These are phyloP conservation scores for Vitis hybrid DNA, from an alignment of 177 flowering plant species.

Conservation along the genomic window DNA sequence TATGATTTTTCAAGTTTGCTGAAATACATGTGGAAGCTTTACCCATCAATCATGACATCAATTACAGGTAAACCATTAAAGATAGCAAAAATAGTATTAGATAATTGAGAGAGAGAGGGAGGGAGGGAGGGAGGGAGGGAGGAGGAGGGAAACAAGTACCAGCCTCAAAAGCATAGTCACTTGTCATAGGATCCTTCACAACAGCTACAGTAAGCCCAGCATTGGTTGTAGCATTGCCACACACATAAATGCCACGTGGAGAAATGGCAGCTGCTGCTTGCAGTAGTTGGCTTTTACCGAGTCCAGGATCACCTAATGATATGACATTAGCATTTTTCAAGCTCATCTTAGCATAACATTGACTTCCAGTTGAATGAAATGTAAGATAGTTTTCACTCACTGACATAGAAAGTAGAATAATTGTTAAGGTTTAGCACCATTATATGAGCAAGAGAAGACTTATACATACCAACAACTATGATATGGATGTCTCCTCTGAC, in stretches of 20 bases:
- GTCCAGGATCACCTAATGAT: conserved; percentile 94
- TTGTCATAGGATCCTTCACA: conserved; percentile 87
- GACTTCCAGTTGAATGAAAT: neutral
- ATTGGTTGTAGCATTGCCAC: conserved; percentile 98
- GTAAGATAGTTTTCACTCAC: neutral
- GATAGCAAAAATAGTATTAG: neutral
- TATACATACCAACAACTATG: conserved; percentile 77
- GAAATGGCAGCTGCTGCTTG: conserved; percentile 98
- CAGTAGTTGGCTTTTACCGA: conserved; percentile 94
- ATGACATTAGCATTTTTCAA: neutral
- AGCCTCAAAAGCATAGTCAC: conserved; percentile 98
- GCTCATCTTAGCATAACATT: neutral
- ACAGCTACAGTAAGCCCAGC: conserved; percentile 99
- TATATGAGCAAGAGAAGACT: conserved; percentile 2
- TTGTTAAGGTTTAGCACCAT: neutral
- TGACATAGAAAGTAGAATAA: conserved; percentile 1
- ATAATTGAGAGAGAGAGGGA: neutral
- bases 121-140: too few relatives aligned
- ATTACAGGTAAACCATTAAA: neutral
- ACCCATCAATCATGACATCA: neutral
- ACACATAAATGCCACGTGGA: conserved; percentile 96
- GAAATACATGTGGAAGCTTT: conserved; percentile 1
- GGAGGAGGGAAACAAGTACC: conserved; percentile 41
- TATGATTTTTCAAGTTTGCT: neutral
- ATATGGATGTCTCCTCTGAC: conserved; percentile 98